Conservation (phyloP, 257 asterid genomes). For the Nicotiana attenuata region DNA sequence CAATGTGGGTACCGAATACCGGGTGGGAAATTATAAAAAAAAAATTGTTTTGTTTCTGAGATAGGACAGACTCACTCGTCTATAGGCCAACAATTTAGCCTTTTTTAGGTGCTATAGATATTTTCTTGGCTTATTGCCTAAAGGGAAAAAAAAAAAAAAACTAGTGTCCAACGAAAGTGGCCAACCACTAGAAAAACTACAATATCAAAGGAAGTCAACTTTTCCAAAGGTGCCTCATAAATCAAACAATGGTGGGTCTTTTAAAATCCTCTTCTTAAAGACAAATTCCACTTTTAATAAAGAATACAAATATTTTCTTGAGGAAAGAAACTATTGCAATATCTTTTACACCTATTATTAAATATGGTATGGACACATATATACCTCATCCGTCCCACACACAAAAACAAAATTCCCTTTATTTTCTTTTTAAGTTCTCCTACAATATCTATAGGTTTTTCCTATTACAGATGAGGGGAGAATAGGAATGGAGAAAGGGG, state of each 20-base stretch:
- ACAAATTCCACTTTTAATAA: background rate
- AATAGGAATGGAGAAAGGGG: too few relatives aligned
- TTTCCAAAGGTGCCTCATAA: background rate
- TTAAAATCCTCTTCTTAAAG: background rate
- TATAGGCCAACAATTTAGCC: background rate
- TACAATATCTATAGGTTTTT: background rate
- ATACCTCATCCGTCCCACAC: background rate
- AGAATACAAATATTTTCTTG: background rate
- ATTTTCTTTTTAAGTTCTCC: background rate
- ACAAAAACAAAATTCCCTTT: background rate
- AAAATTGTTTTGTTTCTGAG: background rate
- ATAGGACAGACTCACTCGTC: background rate
- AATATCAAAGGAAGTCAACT: background rate
- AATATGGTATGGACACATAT: background rate
- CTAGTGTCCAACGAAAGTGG: background rate
- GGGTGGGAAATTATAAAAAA: too few relatives aligned
- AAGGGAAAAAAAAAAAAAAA: background rate
- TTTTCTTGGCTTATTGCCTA: background rate
- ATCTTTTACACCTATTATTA: background rate
- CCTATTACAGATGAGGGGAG: background rate
- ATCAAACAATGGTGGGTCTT: background rate
- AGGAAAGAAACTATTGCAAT: background rate
- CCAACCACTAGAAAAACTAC: background rate
- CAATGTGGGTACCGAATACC: too few relatives aligned
- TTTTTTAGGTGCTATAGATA: background rate